A percentile compares a stretch with the other conserved stretches of the same genome.
Conservation (phyloP, 139 green algal genomes). For the Zygnema circumcarinatum region DNA sequence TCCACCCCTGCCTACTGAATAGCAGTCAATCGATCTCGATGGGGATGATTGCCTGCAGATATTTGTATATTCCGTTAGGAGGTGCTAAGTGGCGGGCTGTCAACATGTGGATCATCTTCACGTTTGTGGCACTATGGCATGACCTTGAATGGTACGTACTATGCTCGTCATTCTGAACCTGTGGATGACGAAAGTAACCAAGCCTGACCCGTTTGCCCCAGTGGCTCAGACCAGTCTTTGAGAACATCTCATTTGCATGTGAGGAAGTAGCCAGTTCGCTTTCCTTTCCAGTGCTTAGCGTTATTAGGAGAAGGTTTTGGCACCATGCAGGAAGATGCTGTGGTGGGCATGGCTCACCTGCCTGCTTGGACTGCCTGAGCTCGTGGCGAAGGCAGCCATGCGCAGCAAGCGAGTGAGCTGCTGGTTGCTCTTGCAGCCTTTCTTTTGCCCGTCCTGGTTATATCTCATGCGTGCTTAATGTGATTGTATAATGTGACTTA, state of each 20-base stretch:
- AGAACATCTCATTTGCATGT: background rate
- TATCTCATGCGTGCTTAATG: background rate
- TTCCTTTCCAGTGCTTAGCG: too few relatives aligned
- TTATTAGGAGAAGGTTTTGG: too few relatives aligned
- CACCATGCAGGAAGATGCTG: conserved; percentile 57
- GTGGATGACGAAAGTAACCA: background rate
- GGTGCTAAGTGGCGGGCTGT: conserved; percentile 68
- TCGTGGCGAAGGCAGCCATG: conserved; percentile 41
- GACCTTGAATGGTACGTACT: conserved; percentile 78
- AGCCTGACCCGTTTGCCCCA: background rate
- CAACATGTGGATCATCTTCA: conserved; percentile 91
- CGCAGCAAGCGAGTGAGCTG: background rate
- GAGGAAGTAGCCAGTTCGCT: too few relatives aligned
- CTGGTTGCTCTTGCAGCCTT: background rate
- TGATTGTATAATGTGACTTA: background rate
- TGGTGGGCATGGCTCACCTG: conserved; percentile 62
- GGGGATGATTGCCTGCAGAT: conserved; percentile 68
- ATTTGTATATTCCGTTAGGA: conserved; percentile 93
- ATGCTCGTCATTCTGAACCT: background rate
- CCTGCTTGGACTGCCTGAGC: conserved; percentile 38
- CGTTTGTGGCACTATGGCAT: conserved; percentile 95
- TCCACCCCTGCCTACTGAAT: too few relatives aligned
- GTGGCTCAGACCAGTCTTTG: background rate
- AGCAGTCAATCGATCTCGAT: too few relatives aligned
- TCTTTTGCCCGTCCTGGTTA: background rate